Conservation (phyloP, 139 green algal genomes). For the Chlamydomonas sphaeroides region DNA sequence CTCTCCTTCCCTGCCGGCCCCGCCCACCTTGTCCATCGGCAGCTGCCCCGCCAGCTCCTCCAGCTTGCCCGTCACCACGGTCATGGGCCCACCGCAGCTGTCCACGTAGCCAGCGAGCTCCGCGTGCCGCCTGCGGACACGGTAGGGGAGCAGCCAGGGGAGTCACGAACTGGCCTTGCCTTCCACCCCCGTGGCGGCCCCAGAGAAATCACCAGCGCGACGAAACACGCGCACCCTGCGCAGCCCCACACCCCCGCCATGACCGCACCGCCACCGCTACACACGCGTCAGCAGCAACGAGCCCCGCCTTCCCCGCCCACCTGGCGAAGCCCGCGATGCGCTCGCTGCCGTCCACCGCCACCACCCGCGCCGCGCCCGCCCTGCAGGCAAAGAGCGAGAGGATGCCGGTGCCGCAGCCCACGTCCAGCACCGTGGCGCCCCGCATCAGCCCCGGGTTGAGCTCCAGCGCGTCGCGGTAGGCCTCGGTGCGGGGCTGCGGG, state of each 20-base stretch:
- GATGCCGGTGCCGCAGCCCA: conserved; percentile 96
- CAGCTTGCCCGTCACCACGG: conserved; percentile 71
- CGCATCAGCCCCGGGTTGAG: conserved; percentile 79
- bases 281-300: not conserved
- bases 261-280: not conserved
- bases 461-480: conserved; percentile 84
- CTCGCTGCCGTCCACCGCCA: conserved; percentile 66
- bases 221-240: no score
- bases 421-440: conserved; percentile 85
- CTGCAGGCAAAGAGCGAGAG: conserved; percentile 93
- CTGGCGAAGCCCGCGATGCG: conserved; percentile 73
- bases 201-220: no score
- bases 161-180: no score
- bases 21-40: conserved; percentile 62
- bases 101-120: conserved; percentile 31
- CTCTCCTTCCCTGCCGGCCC: not conserved
- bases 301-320: conserved; percentile 25
- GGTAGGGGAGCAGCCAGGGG: no score
- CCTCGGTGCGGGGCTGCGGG: conserved; percentile 77
- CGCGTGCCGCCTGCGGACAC: conserved; percentile 36
- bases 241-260: not conserved
- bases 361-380: conserved; percentile 78
- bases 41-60: conserved; percentile 71
- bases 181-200: no score
- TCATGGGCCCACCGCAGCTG: conserved; percentile 61